Percentiles rank a stretch among this genome's conserved stretches.
These are phyloP conservation scores for Talaromyces sp. DNA, from an alignment of 2,329 filamentous ascomycete genomes.

Conservation along the genomic window DNA sequence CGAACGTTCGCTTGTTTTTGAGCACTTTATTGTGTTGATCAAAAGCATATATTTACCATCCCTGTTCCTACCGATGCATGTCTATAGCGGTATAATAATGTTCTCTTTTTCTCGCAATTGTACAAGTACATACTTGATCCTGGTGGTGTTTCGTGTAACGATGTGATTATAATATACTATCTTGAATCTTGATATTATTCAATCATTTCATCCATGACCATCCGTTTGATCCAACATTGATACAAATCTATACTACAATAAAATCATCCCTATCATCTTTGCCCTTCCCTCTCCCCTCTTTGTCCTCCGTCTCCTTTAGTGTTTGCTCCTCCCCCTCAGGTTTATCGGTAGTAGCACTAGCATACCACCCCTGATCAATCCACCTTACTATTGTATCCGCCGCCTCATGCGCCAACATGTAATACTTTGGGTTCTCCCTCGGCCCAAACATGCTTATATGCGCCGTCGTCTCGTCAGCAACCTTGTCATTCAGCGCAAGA, in stretches of 20 bases:
- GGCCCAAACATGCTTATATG: conserved; percentile 59
- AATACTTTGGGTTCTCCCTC: conserved; percentile 45
- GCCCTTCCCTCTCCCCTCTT: conserved; percentile 7
- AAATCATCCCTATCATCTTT: conserved; percentile 20
- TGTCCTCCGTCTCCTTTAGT: background rate
- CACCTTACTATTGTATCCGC: conserved; percentile 38
- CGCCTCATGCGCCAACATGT: conserved; percentile 37
- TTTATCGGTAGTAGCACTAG: conserved; percentile 24
- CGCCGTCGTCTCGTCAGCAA: conserved; percentile 72
- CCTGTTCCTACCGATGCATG: background rate
- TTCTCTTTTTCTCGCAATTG: background rate
- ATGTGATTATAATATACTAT: conserved; percentile 1
- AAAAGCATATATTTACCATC: background rate
- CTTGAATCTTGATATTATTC: background rate
- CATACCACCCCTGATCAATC: conserved; percentile 42
- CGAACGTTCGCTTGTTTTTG: background rate
- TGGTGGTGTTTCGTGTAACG: background rate
- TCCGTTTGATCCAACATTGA: background rate
- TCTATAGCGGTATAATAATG: background rate
- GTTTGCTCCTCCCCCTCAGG: background rate
- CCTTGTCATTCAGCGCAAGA: conserved; percentile 73
- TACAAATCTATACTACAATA: conserved; percentile 10
- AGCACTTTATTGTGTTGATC: background rate
- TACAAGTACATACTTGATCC: background rate
- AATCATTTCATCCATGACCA: background rate